Percentiles rank a stretch among this genome's conserved stretches.
phyloP scores from a whole-genome alignment of 208 protist genomes.

The Wallacemonas sp. region DNA sequence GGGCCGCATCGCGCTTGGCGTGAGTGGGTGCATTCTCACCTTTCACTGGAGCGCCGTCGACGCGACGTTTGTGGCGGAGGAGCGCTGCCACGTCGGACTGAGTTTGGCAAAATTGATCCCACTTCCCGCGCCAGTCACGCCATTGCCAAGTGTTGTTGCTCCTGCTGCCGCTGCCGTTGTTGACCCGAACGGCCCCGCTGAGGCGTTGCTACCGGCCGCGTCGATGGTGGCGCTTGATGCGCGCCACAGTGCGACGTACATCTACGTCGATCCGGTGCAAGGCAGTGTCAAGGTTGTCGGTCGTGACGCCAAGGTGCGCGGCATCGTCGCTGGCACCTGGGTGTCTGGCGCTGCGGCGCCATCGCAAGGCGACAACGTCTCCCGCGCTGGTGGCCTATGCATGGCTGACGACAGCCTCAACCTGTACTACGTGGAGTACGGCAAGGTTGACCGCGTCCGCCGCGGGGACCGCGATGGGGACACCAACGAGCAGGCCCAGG shows the following conservation, averaged over 20 bases:
- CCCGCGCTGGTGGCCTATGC: slow-evolving; percentile 39
- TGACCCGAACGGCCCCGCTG: no score
- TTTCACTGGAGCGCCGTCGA: slow-evolving; percentile 71
- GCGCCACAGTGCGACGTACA: slow-evolving; percentile 61
- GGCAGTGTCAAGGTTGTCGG: slow-evolving; percentile 57
- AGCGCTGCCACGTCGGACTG: slow-evolving; percentile 57
- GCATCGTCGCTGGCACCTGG: slow-evolving; percentile 62
- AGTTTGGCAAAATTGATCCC: slow-evolving; percentile 67
- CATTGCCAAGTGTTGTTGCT: not conserved
- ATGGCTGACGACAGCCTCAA: slow-evolving; percentile 78
- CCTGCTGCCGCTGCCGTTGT: not conserved
- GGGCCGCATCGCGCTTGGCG: slow-evolving; percentile 71
- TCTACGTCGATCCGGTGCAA: slow-evolving; percentile 71
- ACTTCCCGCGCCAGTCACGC: slow-evolving; percentile 16
- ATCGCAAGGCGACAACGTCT: no score
- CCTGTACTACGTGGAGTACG: slow-evolving; percentile 44
- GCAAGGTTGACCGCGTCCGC: slow-evolving; percentile 9
- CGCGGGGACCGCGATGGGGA: slow-evolving; percentile 14
- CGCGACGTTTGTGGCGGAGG: slow-evolving; percentile 69
- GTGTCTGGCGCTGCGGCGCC: no score
- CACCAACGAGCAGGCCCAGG: not conserved
- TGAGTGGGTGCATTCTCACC: slow-evolving; percentile 70
- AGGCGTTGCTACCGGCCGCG: not conserved
- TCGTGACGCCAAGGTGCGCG: slow-evolving; percentile 50
- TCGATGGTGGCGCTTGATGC: slow-evolving; percentile 67